These are phyloP conservation scores for Mortierella sp. DNA, from an alignment of 371 early-diverging fungal species.

Conservation along the genomic window DNA sequence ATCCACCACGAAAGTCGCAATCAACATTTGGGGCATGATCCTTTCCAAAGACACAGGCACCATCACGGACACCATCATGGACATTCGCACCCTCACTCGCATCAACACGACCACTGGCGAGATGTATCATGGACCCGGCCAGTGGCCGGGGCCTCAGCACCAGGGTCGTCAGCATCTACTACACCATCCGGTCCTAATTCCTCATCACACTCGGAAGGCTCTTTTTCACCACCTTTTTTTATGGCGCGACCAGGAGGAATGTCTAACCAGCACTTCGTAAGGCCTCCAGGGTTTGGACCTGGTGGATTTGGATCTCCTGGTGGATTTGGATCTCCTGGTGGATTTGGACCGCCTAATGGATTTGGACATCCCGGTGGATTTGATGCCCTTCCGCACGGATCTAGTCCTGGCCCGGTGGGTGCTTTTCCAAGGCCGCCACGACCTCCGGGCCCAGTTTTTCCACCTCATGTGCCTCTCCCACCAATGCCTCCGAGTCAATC, in stretches of 20 bases:
- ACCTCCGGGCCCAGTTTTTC: constrained; percentile 2
- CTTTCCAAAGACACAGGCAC: constrained; percentile 4
- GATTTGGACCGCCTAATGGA: constrained; percentile 1
- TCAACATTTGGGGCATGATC: not conserved
- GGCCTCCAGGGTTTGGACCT: not conserved
- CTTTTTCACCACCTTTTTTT: not conserved
- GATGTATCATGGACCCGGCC: not conserved
- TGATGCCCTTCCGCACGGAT: not conserved
- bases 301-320: constrained; percentile 1
- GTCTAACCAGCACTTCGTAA: not conserved
- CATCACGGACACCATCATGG: constrained; percentile 13
- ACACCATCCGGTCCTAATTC: not conserved
- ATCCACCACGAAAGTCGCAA: not conserved
- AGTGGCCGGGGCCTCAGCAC: not conserved
- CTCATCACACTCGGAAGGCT: not conserved
- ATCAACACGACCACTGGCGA: not conserved
- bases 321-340: constrained; percentile 13
- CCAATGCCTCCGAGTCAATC: not conserved
- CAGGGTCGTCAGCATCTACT: not conserved
- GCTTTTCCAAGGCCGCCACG: not conserved
- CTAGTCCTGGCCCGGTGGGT: not conserved
- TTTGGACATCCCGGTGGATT: not conserved
- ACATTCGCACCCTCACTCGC: constrained; percentile 11
- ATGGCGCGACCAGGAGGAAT: not conserved
- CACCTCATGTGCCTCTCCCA: not conserved